Evolutionary conservation across 306 rosid genomes (phyloP).

Genomic region (Fragaria iinumae): DNA sequence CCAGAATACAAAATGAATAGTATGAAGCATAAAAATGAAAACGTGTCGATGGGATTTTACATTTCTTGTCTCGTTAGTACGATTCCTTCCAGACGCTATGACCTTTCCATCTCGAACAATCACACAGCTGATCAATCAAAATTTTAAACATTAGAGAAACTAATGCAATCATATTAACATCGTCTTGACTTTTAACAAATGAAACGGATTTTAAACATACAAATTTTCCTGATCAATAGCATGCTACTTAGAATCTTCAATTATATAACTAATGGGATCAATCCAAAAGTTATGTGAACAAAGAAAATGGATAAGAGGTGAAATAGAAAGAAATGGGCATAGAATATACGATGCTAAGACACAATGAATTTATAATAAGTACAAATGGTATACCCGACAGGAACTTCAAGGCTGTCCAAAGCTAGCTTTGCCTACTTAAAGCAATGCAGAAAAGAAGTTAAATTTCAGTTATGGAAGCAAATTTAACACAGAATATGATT

Average conservation of each 20-base stretch:
- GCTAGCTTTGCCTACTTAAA: conserved; percentile 64
- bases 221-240: background rate
- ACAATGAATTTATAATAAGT: background rate
- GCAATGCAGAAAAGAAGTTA: conserved; percentile 11
- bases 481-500: background rate
- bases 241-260: background rate
- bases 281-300: background rate
- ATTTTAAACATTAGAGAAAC: conserved; percentile 20
- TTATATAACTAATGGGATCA: background rate
- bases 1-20: background rate
- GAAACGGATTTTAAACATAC: background rate
- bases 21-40: background rate
- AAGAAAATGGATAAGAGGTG: background rate
- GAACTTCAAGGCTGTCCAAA: conserved; percentile 74
- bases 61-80: conserved; percentile 77
- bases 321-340: background rate
- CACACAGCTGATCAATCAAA: conserved; percentile 61
- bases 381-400: conserved; percentile 65
- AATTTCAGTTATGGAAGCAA: background rate
- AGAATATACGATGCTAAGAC: background rate
- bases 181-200: background rate
- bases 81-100: conserved; percentile 81
- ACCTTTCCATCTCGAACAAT: conserved; percentile 73
- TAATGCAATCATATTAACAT: background rate
- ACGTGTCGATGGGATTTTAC: conserved; percentile 38